Conservation (phyloP, 148 eudicot genomes). For the Chenopodium berlandieri region DNA sequence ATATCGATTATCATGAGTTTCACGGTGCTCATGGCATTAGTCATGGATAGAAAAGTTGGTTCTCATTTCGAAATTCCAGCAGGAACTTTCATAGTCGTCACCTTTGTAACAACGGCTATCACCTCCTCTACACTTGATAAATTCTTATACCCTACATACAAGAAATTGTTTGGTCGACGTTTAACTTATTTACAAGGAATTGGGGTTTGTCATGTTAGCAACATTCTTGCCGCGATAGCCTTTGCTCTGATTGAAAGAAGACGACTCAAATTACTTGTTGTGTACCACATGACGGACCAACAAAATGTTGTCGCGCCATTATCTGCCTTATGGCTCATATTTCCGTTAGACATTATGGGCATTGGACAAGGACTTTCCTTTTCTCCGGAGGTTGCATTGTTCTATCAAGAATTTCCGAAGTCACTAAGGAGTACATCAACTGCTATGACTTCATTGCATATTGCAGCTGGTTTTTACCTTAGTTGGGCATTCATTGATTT, state of each 20-base stretch:
- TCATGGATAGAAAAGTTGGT: constrained; percentile 45
- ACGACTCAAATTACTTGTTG: constrained; percentile 28
- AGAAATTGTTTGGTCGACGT: constrained; percentile 24
- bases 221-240: constrained; percentile 30
- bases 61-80: constrained; percentile 36
- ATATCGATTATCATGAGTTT: constrained; percentile 49
- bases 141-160: constrained; percentile 34
- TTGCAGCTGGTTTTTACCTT: constrained; percentile 36
- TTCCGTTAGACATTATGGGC: constrained; percentile 34
- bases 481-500: constrained; percentile 33
- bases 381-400: constrained; percentile 35
- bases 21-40: constrained; percentile 54
- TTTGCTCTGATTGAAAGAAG: constrained; percentile 45
- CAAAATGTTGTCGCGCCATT: constrained; percentile 25
- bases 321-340: constrained; percentile 34
- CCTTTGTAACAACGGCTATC: constrained; percentile 36
- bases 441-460: constrained; percentile 28
- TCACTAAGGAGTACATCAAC: constrained; percentile 34
- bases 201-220: constrained; percentile 39
- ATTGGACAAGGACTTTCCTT: constrained; percentile 32
- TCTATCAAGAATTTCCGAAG: constrained; percentile 36
- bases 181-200: constrained; percentile 36
- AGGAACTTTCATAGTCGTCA: constrained; percentile 32
- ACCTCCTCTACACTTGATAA: constrained; percentile 35
- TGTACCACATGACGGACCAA: background rate